Base-by-base conservation (phyloP, 169 alveolate species). In the Theileria luwenshuni region DNA sequence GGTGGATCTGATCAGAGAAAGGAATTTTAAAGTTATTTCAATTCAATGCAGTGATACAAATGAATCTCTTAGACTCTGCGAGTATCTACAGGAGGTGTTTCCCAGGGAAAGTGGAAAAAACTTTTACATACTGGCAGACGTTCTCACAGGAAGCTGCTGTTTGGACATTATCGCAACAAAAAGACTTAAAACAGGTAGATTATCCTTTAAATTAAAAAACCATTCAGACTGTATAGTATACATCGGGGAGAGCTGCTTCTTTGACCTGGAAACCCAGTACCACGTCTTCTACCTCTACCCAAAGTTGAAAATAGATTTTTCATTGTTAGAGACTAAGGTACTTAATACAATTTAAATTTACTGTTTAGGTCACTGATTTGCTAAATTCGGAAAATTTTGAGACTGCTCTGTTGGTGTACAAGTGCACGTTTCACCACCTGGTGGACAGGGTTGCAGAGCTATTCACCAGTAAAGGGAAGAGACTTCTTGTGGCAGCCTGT, bases 111-210 rank as follows among this genome's bases (percentile, higher is more conserved):
- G 0, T 0, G 13, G 15, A 2, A 13, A 25, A 23, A 67, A 81
- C 8, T 65, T 81, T 38, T 81, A 65, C 64, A 69, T 81, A 10
- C 70, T 81, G 12, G 89, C 85, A 3, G 89, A 81, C 19, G 79
- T 72, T 12, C 47, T 73, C 43, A 63, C 64, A 0, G 88, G 88
- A 33, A 68, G 75, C 52, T 81, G 84, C 47, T 81, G 84, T 42
- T 41, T 64, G 33, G 89, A 81, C 32, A 41, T 72, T 35, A 72
- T 81, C 1, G 84, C 89, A 1, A 52, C 89, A 23, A 51, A 65
- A 15, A 72, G 89, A 25, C 64, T 75, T 43, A 32, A 17, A 12
- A 72, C 86, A 32, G 86, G 86, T 79, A 43, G 5, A 7, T 38
- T 38, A 10, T 7, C 45, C 10, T 7, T 38, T 7, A 7, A 38